Evolutionary conservation across 2,329 filamentous ascomycete species (phyloP).

Genomic region (Aspergillus sp.): DNA sequence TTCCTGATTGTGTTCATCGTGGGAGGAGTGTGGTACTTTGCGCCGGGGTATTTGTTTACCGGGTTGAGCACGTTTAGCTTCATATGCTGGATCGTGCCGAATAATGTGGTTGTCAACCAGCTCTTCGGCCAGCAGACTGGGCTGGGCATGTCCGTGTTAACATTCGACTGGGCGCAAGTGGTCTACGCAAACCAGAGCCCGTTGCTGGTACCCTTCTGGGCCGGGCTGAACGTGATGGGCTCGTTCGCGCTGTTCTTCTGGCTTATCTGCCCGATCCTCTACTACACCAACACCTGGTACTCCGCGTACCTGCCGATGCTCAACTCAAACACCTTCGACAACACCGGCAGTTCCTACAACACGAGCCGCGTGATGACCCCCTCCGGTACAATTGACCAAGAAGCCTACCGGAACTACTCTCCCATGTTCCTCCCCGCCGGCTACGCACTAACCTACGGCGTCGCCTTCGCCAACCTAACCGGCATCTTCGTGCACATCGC

Average conservation of each 20-base stretch:
- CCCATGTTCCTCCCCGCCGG: conserved; percentile 59
- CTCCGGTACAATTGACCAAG: conserved; percentile 52
- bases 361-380: conserved; percentile 53
- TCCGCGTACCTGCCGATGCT: conserved; percentile 57
- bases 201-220: conserved; percentile 57
- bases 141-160: conserved; percentile 61
- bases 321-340: conserved; percentile 57
- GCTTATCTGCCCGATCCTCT: conserved; percentile 38
- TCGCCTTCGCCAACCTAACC: conserved; percentile 61
- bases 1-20: conserved; percentile 29
- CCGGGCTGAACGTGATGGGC: conserved; percentile 36
- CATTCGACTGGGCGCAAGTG: conserved; percentile 70
- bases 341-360: conserved; percentile 55
- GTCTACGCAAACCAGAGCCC: conserved; percentile 62
- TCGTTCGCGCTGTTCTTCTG: conserved; percentile 40
- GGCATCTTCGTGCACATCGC: conserved; percentile 43
- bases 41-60: conserved; percentile 60
- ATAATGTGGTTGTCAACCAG: conserved; percentile 63
- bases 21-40: conserved; percentile 32
- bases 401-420: conserved; percentile 57
- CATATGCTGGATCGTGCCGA: conserved; percentile 62
- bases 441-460: conserved; percentile 49
- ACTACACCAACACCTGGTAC: conserved; percentile 50
- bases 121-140: conserved; percentile 64
- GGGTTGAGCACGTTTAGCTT: conserved; percentile 65